These are phyloP conservation scores for Rhododendron simsii DNA, from an alignment of 148 eudicot species.

Conservation along the genomic window DNA sequence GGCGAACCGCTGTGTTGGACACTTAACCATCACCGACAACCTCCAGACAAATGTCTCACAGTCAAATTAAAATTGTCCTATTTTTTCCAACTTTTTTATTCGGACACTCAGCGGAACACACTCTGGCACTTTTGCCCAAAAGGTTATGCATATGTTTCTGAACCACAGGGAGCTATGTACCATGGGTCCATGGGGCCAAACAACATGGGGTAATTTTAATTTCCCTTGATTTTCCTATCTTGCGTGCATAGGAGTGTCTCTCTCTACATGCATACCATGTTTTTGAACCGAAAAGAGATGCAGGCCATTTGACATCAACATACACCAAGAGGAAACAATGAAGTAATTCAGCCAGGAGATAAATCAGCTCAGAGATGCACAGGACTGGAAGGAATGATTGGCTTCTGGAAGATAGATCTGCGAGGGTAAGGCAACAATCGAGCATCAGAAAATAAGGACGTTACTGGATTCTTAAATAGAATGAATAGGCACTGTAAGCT, in stretches of 20 bases:
- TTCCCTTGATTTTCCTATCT: background rate
- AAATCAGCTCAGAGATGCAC: conserved; percentile 36
- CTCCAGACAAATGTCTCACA: background rate
- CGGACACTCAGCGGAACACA: background rate
- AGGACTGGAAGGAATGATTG: conserved; percentile 38
- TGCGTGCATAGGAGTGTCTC: background rate
- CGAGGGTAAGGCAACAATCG: conserved; percentile 47
- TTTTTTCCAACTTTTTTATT: background rate
- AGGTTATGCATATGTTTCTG: background rate
- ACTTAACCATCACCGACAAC: background rate
- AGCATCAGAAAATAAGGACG: conserved; percentile 38
- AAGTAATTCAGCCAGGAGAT: conserved; percentile 31
- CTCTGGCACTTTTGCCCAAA: background rate
- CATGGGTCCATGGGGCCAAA: background rate
- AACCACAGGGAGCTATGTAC: background rate
- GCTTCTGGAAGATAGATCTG: conserved; percentile 48
- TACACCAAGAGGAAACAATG: conserved; percentile 24
- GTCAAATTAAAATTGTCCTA: background rate
- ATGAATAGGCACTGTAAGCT: background rate
- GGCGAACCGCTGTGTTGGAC: background rate
- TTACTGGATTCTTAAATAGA: background rate
- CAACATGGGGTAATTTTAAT: background rate
- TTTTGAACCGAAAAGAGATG: conserved; percentile 12
- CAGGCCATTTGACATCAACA: conserved; percentile 26
- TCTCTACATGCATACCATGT: conserved; percentile 19